Evolutionary conservation across 768 basidiomycete genomes (phyloP).

Genomic region (Lyophyllum decastes): DNA sequence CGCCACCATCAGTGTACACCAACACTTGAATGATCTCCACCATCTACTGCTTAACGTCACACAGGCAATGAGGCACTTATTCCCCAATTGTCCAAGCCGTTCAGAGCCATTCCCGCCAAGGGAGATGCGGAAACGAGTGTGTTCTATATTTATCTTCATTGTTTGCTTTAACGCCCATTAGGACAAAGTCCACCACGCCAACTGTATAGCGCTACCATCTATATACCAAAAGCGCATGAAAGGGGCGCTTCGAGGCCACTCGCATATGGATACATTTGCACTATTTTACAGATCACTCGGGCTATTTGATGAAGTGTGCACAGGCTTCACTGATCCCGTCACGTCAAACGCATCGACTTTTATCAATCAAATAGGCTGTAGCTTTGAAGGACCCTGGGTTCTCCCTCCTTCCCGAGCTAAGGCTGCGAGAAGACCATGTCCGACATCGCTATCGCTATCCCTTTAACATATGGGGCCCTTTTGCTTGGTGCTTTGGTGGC

Average conservation of each 20-base stretch:
- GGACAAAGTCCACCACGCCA: background rate
- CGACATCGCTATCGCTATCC: constrained; percentile 4
- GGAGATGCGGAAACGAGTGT: background rate
- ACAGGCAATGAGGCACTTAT: background rate
- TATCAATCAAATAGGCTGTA: background rate
- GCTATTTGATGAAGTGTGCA: constrained; percentile 19
- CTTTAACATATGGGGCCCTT: constrained; percentile 19
- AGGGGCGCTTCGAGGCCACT: too few species aligned
- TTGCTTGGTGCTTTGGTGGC: constrained; percentile 23
- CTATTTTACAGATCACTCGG: too few species aligned
- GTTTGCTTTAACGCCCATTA: constrained; percentile 31
- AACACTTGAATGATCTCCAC: too few species aligned
- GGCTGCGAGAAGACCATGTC: background rate
- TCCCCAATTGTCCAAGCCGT: background rate
- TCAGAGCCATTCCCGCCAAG: background rate
- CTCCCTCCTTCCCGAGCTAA: background rate
- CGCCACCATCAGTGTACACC: background rate
- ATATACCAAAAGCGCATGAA: too few species aligned
- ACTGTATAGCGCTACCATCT: too few species aligned
- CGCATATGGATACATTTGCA: background rate
- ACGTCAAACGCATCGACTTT: background rate
- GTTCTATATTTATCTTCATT: background rate
- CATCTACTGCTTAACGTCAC: constrained; percentile 29
- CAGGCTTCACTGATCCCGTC: constrained; percentile 20
- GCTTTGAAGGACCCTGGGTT: background rate